phyloP scores from a whole-genome alignment of 2,329 filamentous ascomycete species.

The Diaporthe helianthi region DNA sequence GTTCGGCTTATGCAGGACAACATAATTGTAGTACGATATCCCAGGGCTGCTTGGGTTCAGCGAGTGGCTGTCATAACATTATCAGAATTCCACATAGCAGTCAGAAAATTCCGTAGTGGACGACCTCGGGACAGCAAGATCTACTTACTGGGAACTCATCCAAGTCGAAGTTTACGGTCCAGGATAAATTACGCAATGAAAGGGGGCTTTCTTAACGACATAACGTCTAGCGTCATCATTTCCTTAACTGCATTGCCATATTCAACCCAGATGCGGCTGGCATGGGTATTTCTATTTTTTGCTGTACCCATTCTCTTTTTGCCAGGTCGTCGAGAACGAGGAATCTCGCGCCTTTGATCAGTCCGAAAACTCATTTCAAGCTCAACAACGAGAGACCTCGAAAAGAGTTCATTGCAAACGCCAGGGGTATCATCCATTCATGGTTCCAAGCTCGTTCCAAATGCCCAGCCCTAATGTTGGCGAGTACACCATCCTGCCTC shows the following conservation, averaged over 20 bases:
- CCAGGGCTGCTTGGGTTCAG: background rate
- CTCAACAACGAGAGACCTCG: background rate
- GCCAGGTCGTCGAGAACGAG: background rate
- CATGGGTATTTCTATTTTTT: background rate
- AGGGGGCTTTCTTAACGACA: too few relatives aligned
- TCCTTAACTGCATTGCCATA: too few relatives aligned
- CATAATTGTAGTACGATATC: background rate
- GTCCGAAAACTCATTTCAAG: background rate
- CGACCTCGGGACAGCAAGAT: too few relatives aligned
- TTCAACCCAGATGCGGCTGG: background rate
- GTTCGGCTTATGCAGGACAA: background rate
- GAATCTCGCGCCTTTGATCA: background rate
- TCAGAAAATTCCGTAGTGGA: background rate
- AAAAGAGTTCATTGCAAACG: background rate
- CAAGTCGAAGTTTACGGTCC: too few relatives aligned
- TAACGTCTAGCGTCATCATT: too few relatives aligned
- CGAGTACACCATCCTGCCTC: background rate
- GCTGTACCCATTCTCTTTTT: background rate
- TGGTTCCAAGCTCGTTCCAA: background rate
- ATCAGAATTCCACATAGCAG: background rate
- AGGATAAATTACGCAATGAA: too few relatives aligned
- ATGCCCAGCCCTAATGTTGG: background rate
- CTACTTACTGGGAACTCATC: too few relatives aligned
- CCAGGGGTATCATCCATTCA: background rate
- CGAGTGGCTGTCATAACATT: background rate